Evolutionary conservation across 192 early-diverging fungal species (phyloP).

Genomic region (Entomortierella beljakovae): DNA sequence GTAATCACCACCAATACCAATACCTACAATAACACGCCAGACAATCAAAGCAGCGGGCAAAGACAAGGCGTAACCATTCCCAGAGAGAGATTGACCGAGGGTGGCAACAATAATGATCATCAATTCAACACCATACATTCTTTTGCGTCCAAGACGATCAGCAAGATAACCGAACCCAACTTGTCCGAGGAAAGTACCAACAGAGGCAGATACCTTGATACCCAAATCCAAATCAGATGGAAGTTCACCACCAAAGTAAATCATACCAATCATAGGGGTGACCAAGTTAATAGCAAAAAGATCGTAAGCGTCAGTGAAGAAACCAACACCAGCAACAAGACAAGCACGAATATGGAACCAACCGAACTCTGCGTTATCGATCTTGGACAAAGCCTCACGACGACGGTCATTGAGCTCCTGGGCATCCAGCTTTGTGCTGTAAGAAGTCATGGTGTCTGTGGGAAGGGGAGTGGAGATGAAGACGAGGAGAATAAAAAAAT

Average conservation of each 20-base stretch:
- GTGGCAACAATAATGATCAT: constrained; percentile 92
- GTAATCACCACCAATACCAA: no score
- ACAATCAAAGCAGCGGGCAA: constrained; percentile 82
- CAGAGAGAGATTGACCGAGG: constrained; percentile 80
- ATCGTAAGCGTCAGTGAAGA: constrained; percentile 96
- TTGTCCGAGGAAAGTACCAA: constrained; percentile 92
- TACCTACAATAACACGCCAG: constrained; percentile 93
- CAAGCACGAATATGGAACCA: constrained; percentile 79
- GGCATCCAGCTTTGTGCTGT: constrained; percentile 55
- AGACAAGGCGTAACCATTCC: constrained; percentile 74
- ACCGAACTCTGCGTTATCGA: constrained; percentile 80
- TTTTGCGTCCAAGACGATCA: constrained; percentile 86
- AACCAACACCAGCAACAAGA: constrained; percentile 79
- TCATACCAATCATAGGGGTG: constrained; percentile 84
- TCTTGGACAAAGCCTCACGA: constrained; percentile 56
- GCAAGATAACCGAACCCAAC: constrained; percentile 85
- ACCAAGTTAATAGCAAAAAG: constrained; percentile 93
- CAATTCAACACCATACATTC: constrained; percentile 89
- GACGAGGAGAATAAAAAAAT: neutral
- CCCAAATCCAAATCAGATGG: constrained; percentile 79
- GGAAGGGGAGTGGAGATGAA: neutral
- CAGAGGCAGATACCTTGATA: constrained; percentile 83
- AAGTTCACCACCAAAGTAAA: constrained; percentile 72
- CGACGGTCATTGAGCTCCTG: constrained; percentile 50
- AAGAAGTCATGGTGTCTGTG: constrained; percentile 19